Conservation (phyloP, 257 asterid species). For the Jacaranda copaia region DNA sequence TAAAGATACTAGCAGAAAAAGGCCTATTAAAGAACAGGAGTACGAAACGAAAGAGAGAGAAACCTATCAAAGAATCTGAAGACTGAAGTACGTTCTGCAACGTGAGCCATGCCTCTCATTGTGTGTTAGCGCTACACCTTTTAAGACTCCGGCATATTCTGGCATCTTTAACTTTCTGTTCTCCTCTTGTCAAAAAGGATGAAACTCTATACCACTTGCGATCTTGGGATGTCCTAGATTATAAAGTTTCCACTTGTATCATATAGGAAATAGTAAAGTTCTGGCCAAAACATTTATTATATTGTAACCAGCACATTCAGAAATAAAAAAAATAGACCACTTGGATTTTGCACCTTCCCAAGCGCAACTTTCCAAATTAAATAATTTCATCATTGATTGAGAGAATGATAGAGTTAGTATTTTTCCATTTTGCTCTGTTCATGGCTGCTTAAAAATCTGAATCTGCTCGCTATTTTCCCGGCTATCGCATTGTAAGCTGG, state of each 20-base stretch:
- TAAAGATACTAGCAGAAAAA: constrained; percentile 46
- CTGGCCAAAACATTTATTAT: constrained; percentile 3
- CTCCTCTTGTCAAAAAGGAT: neutral
- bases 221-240: neutral
- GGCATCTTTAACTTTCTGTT: neutral
- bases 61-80: neutral
- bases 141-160: neutral
- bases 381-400: neutral
- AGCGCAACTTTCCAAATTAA: neutral
- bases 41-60: constrained; percentile 38
- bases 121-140: neutral
- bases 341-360: neutral
- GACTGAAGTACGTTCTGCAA: constrained; percentile 8
- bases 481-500: too few species aligned
- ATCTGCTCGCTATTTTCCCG: neutral
- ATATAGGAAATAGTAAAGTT: constrained; percentile 32
- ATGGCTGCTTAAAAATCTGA: neutral
- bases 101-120: neutral
- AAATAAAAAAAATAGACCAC: neutral
- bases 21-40: constrained; percentile 21
- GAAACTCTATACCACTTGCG: neutral
- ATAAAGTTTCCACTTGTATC: neutral
- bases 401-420: neutral
- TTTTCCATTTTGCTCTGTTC: neutral
- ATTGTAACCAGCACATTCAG: neutral